Base-by-base conservation (phyloP, 2,329 filamentous ascomycete species). In the Pestalotiopsis fici region DNA sequence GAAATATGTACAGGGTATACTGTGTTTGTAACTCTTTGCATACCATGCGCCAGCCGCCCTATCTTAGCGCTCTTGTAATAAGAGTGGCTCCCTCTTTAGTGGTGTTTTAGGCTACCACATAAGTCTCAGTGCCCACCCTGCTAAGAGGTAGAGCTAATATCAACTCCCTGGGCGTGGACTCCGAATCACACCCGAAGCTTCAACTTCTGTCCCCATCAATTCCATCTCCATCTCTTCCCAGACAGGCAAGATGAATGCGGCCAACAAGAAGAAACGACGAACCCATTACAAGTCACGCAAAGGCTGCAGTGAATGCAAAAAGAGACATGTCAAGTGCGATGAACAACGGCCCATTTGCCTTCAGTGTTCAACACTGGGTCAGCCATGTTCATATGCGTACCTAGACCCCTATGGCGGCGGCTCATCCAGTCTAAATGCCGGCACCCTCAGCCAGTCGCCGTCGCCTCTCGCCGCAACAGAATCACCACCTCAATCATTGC, bases 261-360 rank as follows among this genome's bases (percentile, higher is more conserved):
- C n/a, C 18, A 35, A 11, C 31, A 50, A 50, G 7, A 23, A 57
- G 27, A 57, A 57, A 18, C 23, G 55, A 21, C 55, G 55, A 6
- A 31, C 55, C 12, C 55, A 57, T 21, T 57, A 57, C 55, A 74
- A 73, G 62, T 74, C 72, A 2, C 70, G 72, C 27, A 65, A 70
- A 15, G 72, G 72, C 13, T 74, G 72, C 59, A 69, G 57, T 25
- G 70, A 59, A 27, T 74, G 72, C 60, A 74, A 73, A 50, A 65
- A 66, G 27, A 67, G 71, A 27, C 68, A 71, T 18, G 68, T 73
- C 56, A 74, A 74, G 65, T 83, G 82, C 73, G 82, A 84, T 65
- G 81, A 83, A 71, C 76, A 69, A 7, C 77, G 76, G 3, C 82
- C 82, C 1, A 67, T 75, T 1, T 83, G 82, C 68, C 76, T 75